phyloP scores from a whole-genome alignment of 2,329 filamentous ascomycete species.

The Talaromyces funiculosus region DNA sequence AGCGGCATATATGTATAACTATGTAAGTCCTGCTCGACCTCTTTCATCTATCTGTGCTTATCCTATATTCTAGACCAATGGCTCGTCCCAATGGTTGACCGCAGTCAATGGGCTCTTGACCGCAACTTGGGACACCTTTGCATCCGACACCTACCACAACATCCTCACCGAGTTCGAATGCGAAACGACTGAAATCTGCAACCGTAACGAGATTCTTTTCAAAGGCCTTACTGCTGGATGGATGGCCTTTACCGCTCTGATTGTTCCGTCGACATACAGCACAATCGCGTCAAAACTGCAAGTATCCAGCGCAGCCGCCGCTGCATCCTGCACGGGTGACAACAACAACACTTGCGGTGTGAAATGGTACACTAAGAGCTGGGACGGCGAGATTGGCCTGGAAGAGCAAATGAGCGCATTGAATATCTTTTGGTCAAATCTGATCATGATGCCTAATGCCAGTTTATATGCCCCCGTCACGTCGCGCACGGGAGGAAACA shows the following conservation, averaged over 20 bases:
- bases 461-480: constrained; percentile 23
- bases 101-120: constrained; percentile 5
- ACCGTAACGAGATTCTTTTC: constrained; percentile 60
- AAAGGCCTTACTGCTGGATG: constrained; percentile 61
- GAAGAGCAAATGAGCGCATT: constrained; percentile 39
- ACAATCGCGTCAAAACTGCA: constrained; percentile 48
- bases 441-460: constrained; percentile 18
- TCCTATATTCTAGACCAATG: constrained; percentile 22
- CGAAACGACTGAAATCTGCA: constrained; percentile 51
- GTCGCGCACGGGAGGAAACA: constrained; percentile 26
- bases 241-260: constrained; percentile 52
- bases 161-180: constrained; percentile 57
- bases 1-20: constrained; percentile 64
- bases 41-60: background rate
- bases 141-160: constrained; percentile 1
- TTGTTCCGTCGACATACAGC: constrained; percentile 53
- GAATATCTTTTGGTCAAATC: constrained; percentile 30
- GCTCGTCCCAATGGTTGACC: constrained; percentile 9
- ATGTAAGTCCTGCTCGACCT: constrained; percentile 30
- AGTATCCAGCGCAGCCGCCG: constrained; percentile 51
- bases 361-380: constrained; percentile 35
- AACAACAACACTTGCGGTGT: constrained; percentile 35
- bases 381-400: constrained; percentile 34
- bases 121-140: constrained; percentile 2
- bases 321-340: constrained; percentile 48